phyloP scores from a whole-genome alignment of 2,329 filamentous ascomycete genomes.

The Hypoxylon rubiginosum region DNA sequence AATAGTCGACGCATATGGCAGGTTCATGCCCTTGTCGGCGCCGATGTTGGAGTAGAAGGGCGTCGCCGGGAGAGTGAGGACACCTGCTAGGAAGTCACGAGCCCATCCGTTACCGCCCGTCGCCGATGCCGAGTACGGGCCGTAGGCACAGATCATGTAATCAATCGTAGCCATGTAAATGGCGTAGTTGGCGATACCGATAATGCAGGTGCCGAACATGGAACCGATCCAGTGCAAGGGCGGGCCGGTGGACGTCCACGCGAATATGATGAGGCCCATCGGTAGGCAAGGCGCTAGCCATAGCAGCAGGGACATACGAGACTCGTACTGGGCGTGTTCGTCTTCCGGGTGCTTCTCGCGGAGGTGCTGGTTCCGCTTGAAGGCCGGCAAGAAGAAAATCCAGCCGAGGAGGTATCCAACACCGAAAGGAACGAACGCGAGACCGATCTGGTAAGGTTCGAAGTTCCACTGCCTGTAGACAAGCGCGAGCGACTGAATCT shows the following conservation, averaged over 20 bases:
- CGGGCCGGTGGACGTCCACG: conserved; percentile 67
- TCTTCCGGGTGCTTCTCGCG: conserved; percentile 61
- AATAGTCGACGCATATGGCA: conserved; percentile 68
- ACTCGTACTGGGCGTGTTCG: conserved; percentile 73
- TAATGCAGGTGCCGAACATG: conserved; percentile 71
- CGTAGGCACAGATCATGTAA: conserved; percentile 77
- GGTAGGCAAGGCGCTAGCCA: conserved; percentile 70
- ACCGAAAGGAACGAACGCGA: conserved; percentile 61
- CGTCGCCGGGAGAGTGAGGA: conserved; percentile 72
- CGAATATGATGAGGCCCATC: conserved; percentile 74
- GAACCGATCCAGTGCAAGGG: conserved; percentile 73
- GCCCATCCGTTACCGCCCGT: conserved; percentile 77
- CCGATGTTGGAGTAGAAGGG: conserved; percentile 67
- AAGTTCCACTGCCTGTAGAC: conserved; percentile 74
- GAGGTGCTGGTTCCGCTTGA: conserved; percentile 57
- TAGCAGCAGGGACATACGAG: conserved; percentile 70
- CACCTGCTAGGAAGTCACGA: conserved; percentile 74
- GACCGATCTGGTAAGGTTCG: conserved; percentile 54
- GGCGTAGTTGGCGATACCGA: conserved; percentile 73
- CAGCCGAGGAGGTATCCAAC: conserved; percentile 72
- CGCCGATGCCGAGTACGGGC: conserved; percentile 74
- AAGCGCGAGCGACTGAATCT: conserved; percentile 71
- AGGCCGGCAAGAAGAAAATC: conserved; percentile 68
- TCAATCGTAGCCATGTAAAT: conserved; percentile 78
- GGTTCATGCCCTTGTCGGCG: conserved; percentile 60